These are phyloP conservation scores for Sarocladium kiliense DNA, from an alignment of 2,329 filamentous ascomycete genomes.

Conservation along the genomic window DNA sequence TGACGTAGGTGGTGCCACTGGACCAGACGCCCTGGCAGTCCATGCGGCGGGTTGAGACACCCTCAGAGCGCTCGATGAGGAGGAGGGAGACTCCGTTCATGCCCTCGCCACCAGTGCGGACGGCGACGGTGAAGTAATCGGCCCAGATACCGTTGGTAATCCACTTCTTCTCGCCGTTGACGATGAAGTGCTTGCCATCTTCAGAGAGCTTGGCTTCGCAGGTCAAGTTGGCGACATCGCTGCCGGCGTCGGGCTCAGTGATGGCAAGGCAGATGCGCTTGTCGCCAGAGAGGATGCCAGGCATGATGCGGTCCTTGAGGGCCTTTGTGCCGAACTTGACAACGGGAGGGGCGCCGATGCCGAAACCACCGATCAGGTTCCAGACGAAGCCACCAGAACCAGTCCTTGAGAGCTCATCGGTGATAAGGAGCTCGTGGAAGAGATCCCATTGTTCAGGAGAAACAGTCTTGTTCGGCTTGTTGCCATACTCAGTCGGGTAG, in stretches of 20 bases:
- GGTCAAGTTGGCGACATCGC: slow-evolving; percentile 89
- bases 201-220: slow-evolving; percentile 93
- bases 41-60: slow-evolving; percentile 91
- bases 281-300: slow-evolving; percentile 82
- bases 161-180: slow-evolving; percentile 99
- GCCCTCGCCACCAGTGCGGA: slow-evolving; percentile 79
- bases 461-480: slow-evolving; percentile 68
- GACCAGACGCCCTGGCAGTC: slow-evolving; percentile 98
- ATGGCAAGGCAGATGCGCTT: slow-evolving; percentile 98
- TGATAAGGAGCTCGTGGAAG: slow-evolving; percentile 94
- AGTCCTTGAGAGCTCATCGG: slow-evolving; percentile 85
- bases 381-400: slow-evolving; percentile 92
- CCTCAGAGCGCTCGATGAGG: slow-evolving; percentile 84
- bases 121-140: slow-evolving; percentile 81
- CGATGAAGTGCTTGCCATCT: slow-evolving; percentile 98
- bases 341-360: slow-evolving; percentile 86
- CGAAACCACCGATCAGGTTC: slow-evolving; percentile 95
- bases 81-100: slow-evolving; percentile 92
- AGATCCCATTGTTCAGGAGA: slow-evolving; percentile 89
- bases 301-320: slow-evolving; percentile 81
- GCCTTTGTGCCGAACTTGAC: slow-evolving; percentile 87
- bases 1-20: slow-evolving; percentile 92
- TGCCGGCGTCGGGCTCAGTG: slow-evolving; percentile 92
- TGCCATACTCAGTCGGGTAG: slow-evolving; percentile 72
- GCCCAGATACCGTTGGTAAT: slow-evolving; percentile 97